Evolutionary conservation across 2,329 filamentous ascomycete genomes (phyloP).

Genomic region (Camillea tinctor): DNA sequence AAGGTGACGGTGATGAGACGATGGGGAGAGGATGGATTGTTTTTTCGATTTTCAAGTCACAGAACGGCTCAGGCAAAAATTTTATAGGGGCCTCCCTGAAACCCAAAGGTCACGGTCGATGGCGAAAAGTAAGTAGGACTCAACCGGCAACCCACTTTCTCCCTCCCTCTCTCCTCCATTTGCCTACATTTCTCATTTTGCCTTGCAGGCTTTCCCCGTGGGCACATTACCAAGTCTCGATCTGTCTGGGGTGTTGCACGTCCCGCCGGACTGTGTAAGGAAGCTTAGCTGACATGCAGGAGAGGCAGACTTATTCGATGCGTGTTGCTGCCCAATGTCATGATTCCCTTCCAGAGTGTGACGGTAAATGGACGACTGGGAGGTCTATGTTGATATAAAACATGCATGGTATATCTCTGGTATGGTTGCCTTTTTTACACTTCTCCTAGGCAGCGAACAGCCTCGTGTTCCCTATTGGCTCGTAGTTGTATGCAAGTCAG

Average conservation of each 20-base stretch:
- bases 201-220: neutral
- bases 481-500: neutral
- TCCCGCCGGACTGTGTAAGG: neutral
- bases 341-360: neutral
- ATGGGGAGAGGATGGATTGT: neutral
- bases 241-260: neutral
- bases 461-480: conserved; percentile 17
- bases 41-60: no score
- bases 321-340: conserved; percentile 6
- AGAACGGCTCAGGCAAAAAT: neutral
- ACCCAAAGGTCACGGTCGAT: neutral
- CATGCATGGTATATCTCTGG: conserved; percentile 4
- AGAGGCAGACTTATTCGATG: neutral
- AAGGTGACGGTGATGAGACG: neutral
- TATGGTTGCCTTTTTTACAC: conserved; percentile 12
- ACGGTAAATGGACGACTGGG: neutral
- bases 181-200: neutral
- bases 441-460: conserved; percentile 8
- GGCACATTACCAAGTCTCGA: neutral
- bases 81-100: neutral
- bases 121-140: neutral
- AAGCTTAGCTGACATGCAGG: neutral
- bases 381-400: conserved; percentile 7
- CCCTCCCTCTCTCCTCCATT: no score
- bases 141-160: neutral